Evolutionary conservation across 2,329 filamentous ascomycete species (phyloP).

Genomic region (Kalaharituber pfeilii): DNA sequence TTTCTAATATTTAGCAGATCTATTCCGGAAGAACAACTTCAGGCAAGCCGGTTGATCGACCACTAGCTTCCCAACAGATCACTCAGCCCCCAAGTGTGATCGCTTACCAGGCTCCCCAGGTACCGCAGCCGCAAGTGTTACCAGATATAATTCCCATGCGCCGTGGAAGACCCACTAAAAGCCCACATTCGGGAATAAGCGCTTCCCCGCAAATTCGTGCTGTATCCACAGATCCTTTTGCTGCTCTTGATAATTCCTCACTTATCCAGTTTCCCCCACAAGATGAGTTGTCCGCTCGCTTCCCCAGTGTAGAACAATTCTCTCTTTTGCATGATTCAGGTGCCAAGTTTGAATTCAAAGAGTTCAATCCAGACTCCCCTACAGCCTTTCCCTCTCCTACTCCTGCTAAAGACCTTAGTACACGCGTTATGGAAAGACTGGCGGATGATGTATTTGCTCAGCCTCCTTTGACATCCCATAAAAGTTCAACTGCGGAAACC

Average conservation of each 20-base stretch:
- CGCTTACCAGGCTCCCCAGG: conserved; percentile 61
- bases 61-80: conserved; percentile 36
- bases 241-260: conserved; percentile 59
- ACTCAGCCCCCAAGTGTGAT: conserved; percentile 49
- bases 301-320: conserved; percentile 86
- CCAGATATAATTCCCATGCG: conserved; percentile 92
- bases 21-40: conserved; percentile 33
- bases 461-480: conserved; percentile 20
- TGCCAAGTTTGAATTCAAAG: conserved; percentile 69
- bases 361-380: conserved; percentile 45
- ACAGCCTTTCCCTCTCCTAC: conserved; percentile 32
- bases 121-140: conserved; percentile 52
- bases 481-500: background rate
- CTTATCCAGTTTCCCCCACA: conserved; percentile 33
- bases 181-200: conserved; percentile 33
- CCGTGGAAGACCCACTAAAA: conserved; percentile 53
- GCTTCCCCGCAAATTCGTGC: conserved; percentile 47
- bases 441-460: conserved; percentile 69
- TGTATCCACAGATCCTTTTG: conserved; percentile 66
- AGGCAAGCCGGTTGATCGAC: conserved; percentile 39
- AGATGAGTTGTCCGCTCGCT: conserved; percentile 71
- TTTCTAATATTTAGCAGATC: conserved; percentile 26
- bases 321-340: conserved; percentile 72
- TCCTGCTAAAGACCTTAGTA: conserved; percentile 39
- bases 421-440: conserved; percentile 55